Percentiles rank a stretch among this genome's conserved stretches.
phyloP scores from a whole-genome alignment of 1,284 basidiomycete species.

The Bjerkandera adusta region DNA sequence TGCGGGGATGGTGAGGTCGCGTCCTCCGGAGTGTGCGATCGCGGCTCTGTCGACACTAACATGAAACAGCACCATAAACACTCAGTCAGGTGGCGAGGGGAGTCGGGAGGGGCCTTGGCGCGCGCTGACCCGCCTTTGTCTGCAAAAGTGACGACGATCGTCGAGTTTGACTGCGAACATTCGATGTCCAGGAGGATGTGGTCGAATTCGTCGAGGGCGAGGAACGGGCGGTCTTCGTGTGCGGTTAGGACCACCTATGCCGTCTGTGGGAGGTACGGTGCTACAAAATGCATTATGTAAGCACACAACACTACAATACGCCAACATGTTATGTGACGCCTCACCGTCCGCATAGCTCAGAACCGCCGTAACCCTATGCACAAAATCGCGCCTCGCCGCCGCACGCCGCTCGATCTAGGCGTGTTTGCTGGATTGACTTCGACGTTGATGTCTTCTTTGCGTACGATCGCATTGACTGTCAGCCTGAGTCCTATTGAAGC shows the following conservation, averaged over 20 bases:
- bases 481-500: too few species aligned
- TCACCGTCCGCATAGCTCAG: background rate
- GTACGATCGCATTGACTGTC: too few species aligned
- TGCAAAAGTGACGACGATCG: background rate
- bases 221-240: constrained; percentile 3
- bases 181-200: background rate
- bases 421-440: background rate
- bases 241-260: constrained; percentile 2
- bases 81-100: too few species aligned
- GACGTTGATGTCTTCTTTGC: too few species aligned
- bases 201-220: constrained; percentile 5
- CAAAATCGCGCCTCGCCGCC: background rate
- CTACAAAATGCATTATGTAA: background rate
- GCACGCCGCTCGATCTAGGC: background rate
- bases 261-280: constrained; percentile 6
- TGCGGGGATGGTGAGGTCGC: background rate
- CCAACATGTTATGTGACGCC: background rate
- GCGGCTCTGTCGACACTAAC: background rate
- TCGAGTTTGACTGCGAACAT: background rate
- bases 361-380: background rate
- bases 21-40: background rate
- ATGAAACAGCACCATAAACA: background rate
- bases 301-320: too few species aligned
- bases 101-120: too few species aligned
- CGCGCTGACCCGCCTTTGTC: background rate